Base-by-base conservation (phyloP, 257 asterid species). In the Primulina eburnea region DNA sequence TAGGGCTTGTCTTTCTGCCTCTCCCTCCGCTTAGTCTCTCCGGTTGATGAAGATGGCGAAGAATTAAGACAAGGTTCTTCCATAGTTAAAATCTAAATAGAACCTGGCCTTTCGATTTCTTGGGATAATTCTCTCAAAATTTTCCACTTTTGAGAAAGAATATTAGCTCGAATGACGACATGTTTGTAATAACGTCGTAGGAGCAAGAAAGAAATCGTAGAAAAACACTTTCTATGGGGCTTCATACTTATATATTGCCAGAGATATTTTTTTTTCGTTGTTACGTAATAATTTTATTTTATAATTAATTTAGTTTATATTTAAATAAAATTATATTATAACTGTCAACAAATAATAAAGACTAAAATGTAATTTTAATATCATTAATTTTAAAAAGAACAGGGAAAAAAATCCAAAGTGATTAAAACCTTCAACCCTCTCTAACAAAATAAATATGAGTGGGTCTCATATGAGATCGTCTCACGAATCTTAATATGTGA, bases 1-100 rank as follows among this genome's bases (percentile, higher is more conserved):
- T 82, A 82, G 57, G 82, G 86, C 56, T 82, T 79, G 43, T 79
- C 70, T 14, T 67, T 69, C 2, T 60, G 69, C 66, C 43, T 71
- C 43, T 71, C 80, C 52, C 71, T 70, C 33, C 6, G 75, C 73
- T 71, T 75, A 3, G 60, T 74, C 33, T 73, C 82, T 4, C 75
- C 59, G 71, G 70, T 67, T 2, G 84, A 76, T 5, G 84, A 80
- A 1, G 81, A 76, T 14, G 84, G 61, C 0, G 57, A 50, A 5
- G 57, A 50, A 16, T 50, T 50, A 17, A 76, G 40, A 67, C 84
- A 80, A 3, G 57, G 21, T 14, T 75, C 77, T 67, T 80, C 84
- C 84, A 80, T 80, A 0, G 12, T 24, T 16, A 9, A 12, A 24
- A 20, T 50, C 8, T 16, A 47, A 47, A 16, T 50, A 4, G 14